These are phyloP conservation scores for Aphanocladium album DNA, from an alignment of 2,329 filamentous ascomycete species.

Conservation along the genomic window DNA sequence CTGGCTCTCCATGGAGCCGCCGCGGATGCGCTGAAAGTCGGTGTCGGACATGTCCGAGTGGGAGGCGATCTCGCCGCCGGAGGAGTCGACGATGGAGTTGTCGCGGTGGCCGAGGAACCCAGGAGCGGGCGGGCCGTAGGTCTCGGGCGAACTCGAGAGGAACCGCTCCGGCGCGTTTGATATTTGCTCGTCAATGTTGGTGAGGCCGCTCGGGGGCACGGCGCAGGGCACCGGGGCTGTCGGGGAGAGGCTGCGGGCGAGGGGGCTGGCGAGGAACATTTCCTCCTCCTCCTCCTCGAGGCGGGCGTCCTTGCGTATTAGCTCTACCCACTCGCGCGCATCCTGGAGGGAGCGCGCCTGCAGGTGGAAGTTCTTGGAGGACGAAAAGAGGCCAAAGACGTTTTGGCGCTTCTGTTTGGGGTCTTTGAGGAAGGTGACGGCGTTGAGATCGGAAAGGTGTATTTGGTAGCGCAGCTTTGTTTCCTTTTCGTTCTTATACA, in stretches of 20 bases:
- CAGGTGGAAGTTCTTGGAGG: slow-evolving; percentile 86
- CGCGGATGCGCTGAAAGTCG: slow-evolving; percentile 45
- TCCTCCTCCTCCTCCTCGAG: slow-evolving; percentile 88
- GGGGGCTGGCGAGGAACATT: slow-evolving; percentile 66
- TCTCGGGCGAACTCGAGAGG: slow-evolving; percentile 59
- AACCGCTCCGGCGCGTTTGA: slow-evolving; percentile 35
- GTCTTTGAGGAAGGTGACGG: slow-evolving; percentile 82
- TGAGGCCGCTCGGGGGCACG: slow-evolving; percentile 17
- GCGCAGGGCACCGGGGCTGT: slow-evolving; percentile 17
- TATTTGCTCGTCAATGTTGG: slow-evolving; percentile 16
- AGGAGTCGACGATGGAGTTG: slow-evolving; percentile 60
- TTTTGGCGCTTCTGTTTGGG: slow-evolving; percentile 81
- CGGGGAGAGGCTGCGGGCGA: slow-evolving; percentile 43
- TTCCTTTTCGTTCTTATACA: slow-evolving; percentile 90
- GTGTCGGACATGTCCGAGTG: slow-evolving; percentile 83
- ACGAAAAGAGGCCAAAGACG: slow-evolving; percentile 89
- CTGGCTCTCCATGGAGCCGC: slow-evolving; percentile 49
- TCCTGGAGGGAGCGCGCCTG: slow-evolving; percentile 70
- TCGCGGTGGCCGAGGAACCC: slow-evolving; percentile 36
- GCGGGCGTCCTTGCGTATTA: slow-evolving; percentile 72
- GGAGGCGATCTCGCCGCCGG: slow-evolving; percentile 64
- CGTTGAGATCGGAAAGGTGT: slow-evolving; percentile 82
- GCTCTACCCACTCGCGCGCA: slow-evolving; percentile 78
- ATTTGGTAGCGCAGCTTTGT: slow-evolving; percentile 86
- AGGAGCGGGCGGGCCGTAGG: slow-evolving; percentile 31